phyloP scores from a whole-genome alignment of 495 filamentous ascomycete genomes.

The Tuber brumale region DNA sequence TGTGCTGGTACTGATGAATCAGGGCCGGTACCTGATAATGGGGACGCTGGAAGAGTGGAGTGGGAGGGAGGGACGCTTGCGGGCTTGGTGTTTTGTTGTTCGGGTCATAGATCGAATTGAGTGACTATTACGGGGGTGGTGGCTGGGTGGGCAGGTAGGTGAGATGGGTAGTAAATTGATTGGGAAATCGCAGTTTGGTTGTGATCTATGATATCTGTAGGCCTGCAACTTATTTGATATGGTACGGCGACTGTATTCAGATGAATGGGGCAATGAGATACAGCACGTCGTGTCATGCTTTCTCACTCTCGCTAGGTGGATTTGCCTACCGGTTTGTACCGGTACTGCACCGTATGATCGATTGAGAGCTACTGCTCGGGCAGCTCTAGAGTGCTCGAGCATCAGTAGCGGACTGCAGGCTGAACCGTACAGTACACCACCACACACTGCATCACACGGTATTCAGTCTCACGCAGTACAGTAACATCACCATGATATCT shows the following conservation, averaged over 20 bases:
- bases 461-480: neutral
- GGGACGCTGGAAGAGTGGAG: neutral
- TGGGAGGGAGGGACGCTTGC: neutral
- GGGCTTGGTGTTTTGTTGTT: neutral
- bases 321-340: neutral
- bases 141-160: neutral
- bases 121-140: neutral
- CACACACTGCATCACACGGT: neutral
- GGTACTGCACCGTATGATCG: neutral
- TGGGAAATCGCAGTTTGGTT: neutral
- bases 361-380: neutral
- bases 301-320: neutral
- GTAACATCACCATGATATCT: neutral
- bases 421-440: neutral
- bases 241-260: neutral
- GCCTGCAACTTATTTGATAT: neutral
- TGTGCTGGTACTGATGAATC: neutral
- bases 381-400: neutral
- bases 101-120: neutral
- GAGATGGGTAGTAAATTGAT: neutral
- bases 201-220: neutral
- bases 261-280: neutral
- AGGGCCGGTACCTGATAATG: neutral
- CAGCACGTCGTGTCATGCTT: neutral
- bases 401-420: neutral